Conservation (phyloP, 2,329 filamentous ascomycete species). For the Fusarium lyarnte region DNA sequence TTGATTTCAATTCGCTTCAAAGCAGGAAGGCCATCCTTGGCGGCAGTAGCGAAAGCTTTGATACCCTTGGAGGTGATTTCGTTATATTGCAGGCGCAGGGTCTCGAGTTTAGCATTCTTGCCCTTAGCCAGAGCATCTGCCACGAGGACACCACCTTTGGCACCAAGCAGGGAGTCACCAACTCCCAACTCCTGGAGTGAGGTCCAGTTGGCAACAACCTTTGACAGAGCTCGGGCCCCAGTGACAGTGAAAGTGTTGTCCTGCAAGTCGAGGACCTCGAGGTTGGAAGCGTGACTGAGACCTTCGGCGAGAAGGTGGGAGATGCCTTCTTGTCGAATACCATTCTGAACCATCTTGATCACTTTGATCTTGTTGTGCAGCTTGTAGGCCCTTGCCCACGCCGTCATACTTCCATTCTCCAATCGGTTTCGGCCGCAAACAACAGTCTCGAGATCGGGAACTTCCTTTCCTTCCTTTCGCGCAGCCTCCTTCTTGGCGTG, state of each 20-base stretch:
- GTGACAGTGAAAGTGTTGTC: slow-evolving; percentile 94
- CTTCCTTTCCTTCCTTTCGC: slow-evolving; percentile 73
- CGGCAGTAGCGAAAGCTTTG: slow-evolving; percentile 74
- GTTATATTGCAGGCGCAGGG: slow-evolving; percentile 89
- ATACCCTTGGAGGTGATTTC: slow-evolving; percentile 85
- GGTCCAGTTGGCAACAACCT: slow-evolving; percentile 78
- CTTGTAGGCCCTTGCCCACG: slow-evolving; percentile 89
- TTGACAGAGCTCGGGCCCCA: slow-evolving; percentile 81
- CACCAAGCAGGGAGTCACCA: slow-evolving; percentile 85
- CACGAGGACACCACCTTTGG: slow-evolving; percentile 79
- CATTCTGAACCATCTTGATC: slow-evolving; percentile 98
- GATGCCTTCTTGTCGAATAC: slow-evolving; percentile 94
- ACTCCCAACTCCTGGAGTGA: slow-evolving; percentile 84
- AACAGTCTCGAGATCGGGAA: slow-evolving; percentile 91
- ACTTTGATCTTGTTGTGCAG: slow-evolving; percentile 84
- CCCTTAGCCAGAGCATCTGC: slow-evolving; percentile 78
- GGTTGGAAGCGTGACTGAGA: slow-evolving; percentile 72
- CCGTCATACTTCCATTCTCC: slow-evolving; percentile 95
- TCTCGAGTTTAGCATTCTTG: slow-evolving; percentile 81
- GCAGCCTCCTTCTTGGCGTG: slow-evolving; percentile 86
- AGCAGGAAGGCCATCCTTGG: slow-evolving; percentile 73
- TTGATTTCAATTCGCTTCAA: slow-evolving; percentile 92
- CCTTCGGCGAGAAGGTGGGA: slow-evolving; percentile 81
- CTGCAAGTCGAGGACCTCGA: slow-evolving; percentile 88
- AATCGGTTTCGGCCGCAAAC: slow-evolving; percentile 96